Conservation (phyloP, 2,329 filamentous ascomycete species). For the Cercospora zeae-maydis region DNA sequence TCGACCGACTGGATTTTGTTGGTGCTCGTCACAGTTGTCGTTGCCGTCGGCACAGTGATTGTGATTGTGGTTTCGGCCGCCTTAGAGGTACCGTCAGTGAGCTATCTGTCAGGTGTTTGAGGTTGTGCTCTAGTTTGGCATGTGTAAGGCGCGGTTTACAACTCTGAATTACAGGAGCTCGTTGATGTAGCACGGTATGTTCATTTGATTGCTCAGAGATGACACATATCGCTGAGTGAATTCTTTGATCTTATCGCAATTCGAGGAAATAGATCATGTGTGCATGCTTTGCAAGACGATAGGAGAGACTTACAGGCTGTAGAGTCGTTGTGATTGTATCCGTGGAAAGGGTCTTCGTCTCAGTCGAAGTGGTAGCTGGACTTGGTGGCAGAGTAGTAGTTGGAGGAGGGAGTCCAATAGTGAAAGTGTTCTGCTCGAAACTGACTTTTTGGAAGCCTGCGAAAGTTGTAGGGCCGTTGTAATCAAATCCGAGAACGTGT, state of each 20-base stretch:
- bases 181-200: too few species aligned
- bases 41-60: not conserved
- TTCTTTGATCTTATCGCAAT: too few species aligned
- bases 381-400: not conserved
- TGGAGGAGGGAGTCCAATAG: not conserved
- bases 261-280: too few species aligned
- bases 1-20: not conserved
- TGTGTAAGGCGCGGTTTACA: too few species aligned
- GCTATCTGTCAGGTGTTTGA: not conserved
- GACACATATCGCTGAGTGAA: not conserved
- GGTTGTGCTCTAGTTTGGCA: not conserved
- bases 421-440: not conserved
- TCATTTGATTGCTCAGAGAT: too few species aligned
- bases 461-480: not conserved
- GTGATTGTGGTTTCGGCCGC: not conserved
- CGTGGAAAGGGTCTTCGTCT: not conserved
- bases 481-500: constrained; percentile 1
- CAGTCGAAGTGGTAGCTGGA: not conserved
- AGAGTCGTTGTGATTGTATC: not conserved
- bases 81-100: not conserved
- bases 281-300: not conserved
- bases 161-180: too few species aligned
- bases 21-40: not conserved
- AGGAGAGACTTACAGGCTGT: not conserved
- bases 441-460: not conserved